Base-by-base conservation (phyloP, 768 basidiomycete species). In the Boletales sp. region DNA sequence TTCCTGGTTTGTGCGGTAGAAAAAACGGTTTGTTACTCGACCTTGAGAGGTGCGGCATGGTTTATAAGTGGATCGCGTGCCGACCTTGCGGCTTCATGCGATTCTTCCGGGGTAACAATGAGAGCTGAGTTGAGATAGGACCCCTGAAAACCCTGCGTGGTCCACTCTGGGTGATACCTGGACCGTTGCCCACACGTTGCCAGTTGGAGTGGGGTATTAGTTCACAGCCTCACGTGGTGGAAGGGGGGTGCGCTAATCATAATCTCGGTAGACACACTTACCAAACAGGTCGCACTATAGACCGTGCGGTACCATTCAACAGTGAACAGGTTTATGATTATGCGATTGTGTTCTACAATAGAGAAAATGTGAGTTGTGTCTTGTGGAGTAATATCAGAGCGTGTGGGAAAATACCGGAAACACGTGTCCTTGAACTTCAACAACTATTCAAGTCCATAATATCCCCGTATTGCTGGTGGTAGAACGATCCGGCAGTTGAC, bases 21-120 rank as follows among this genome's bases (percentile, higher is more conserved):
- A 38, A n/a, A 41, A 41, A 55, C 51, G 57, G 49, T 47, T 53
- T 49, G 52, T 56, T 63, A 35, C 3, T 51, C 49, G 36, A 50
- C 18, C 37, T 19, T 18, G 37, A 50, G 49, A 45, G 46, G 25
- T 28, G 44, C 43, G 54, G 50, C 40, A 56, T 43, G 62, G 59
- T 32, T 64, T 66, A 46, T 66, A 66, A 59, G 54, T 50, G 43
- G 25, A 49, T 59, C 51, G 61, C 64, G 50, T 66, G 64, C 52
- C 48, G n/a, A 54, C 62, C 63, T 59, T 56, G 63, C 62, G 62
- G 65, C 48, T 44, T 43, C 38, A 14, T 36, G 40, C 13, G 11
- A 46, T 57, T 57, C 54, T 56, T 61, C 59, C 56, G 62, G 63
- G 62, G 56, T 61, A 64, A 54, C 46, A 61, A 57, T 54, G 46